Conservation (phyloP, 1,139 yeast genomes). For the Suhomyces panamericanus region DNA sequence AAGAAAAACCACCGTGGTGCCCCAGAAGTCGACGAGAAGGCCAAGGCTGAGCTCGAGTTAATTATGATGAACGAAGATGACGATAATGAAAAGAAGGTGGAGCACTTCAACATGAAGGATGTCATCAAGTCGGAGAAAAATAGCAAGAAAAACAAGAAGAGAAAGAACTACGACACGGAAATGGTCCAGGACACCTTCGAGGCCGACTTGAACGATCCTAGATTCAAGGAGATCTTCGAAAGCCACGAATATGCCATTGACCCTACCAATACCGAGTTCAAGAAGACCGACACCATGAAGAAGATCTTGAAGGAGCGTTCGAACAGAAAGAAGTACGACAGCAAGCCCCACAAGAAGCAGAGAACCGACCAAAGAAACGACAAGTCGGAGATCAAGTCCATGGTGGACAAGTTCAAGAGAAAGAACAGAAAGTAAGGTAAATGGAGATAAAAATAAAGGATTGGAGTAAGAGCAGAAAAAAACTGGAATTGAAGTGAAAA, state of each 20-base stretch:
- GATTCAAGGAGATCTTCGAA: constrained; percentile 86
- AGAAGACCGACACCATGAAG: constrained; percentile 85
- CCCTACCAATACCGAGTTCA: constrained; percentile 85
- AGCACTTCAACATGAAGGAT: constrained; percentile 81
- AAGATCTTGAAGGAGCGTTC: constrained; percentile 74
- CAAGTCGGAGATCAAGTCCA: constrained; percentile 18
- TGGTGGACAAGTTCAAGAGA: constrained; percentile 29
- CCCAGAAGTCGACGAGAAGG: constrained; percentile 36
- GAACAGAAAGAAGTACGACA: constrained; percentile 41
- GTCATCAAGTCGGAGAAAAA: constrained; percentile 70
- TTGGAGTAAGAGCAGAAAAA: constrained; percentile 14
- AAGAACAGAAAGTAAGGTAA: constrained; percentile 13
- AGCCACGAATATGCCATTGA: constrained; percentile 90
- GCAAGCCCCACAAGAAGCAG: constrained; percentile 18
- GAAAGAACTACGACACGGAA: constrained; percentile 43
- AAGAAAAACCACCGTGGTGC: constrained; percentile 17
- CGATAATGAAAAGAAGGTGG: constrained; percentile 37
- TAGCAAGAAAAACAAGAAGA: constrained; percentile 54
- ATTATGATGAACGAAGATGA: constrained; percentile 70
- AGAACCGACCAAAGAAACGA: constrained; percentile 6
- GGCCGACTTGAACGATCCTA: constrained; percentile 72
- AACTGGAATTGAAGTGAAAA: neutral
- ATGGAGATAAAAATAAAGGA: too few species aligned
- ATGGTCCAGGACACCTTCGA: constrained; percentile 62
- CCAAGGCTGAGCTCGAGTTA: constrained; percentile 72